phyloP scores from a whole-genome alignment of 1,284 basidiomycete genomes.

The Irpex lacteus region DNA sequence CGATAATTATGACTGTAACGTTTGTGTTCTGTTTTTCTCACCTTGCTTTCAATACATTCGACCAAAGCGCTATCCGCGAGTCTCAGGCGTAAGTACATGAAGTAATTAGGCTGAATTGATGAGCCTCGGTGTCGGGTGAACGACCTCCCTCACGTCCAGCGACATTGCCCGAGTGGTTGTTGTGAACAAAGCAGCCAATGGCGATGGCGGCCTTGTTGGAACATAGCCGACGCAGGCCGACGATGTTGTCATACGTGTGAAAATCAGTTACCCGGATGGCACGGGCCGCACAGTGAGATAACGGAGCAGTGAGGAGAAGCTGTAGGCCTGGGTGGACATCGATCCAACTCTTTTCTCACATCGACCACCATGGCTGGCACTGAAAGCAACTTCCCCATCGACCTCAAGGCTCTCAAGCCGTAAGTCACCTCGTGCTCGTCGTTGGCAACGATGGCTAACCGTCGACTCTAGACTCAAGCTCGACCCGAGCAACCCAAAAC shows the following conservation, averaged over 20 bases:
- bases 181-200: too few relatives aligned
- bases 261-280: background rate
- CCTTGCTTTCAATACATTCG: background rate
- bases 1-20: too few relatives aligned
- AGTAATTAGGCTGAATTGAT: background rate
- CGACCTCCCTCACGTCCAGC: too few relatives aligned
- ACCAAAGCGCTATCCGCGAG: background rate
- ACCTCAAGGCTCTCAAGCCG: slow-evolving; percentile 75
- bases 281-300: background rate
- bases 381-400: slow-evolving; percentile 63
- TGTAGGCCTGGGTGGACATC: background rate
- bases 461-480: slow-evolving; percentile 53
- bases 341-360: slow-evolving; percentile 2
- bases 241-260: background rate
- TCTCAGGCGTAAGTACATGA: background rate
- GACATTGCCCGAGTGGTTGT: too few relatives aligned
- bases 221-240: too few relatives aligned
- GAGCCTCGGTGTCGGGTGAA: too few relatives aligned
- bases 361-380: slow-evolving; percentile 37
- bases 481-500: slow-evolving; percentile 61
- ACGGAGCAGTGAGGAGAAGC: slow-evolving; percentile 4
- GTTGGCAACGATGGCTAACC: slow-evolving; percentile 9
- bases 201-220: too few relatives aligned
- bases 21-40: background rate
- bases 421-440: slow-evolving; percentile 25